Base-by-base conservation (phyloP, 108 stramenopile genomes). In the Ochromonas danica region DNA sequence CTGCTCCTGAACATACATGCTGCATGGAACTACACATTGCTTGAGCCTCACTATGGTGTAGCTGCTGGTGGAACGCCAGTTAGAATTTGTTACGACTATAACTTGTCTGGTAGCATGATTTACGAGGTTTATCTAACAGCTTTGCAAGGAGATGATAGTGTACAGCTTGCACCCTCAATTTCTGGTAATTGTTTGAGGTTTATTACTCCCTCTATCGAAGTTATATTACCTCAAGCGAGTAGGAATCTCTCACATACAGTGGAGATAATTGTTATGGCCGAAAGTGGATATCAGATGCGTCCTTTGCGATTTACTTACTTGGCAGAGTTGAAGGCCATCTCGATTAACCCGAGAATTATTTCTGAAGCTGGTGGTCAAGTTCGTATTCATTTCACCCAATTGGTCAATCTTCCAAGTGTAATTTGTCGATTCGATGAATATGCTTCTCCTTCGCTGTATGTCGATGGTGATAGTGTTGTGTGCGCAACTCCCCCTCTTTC, bases 381-480 rank as follows among this genome's bases (percentile, higher is more conserved):
- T 3, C 14, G 25, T 14, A 67, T 67, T 6, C 35, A 35, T 67
- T 28, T 33, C 14, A 14, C 63, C 3, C 3, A 14, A 28, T 28
- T 35, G 3, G 31, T 67, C 25, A 3, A 67, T 14, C 3, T 22
- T 3, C 31, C 63, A 31, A 36, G 6, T 28, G 31, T 67, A 33
- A 3, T 67, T 10, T 67, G 63, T 67, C 63, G 63, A 14, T 67
- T 67, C 63, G 63, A 67, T 67, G 31, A n/a, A n/a, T n/a, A n/a
- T n/a, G n/a, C n/a, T n/a, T n/a, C n/a, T n/a, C n/a, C n/a, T n/a
- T n/a, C n/a, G n/a, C n/a, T n/a, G n/a, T n/a, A n/a, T n/a, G n/a
- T n/a, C n/a, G n/a, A n/a, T n/a, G n/a, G n/a, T n/a, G n/a, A n/a
- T n/a, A n/a, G 30, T 10, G 27, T 67, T 67, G 30, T 31, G 25